Evolutionary conservation across 2,329 filamentous ascomycete species (phyloP).

Genomic region (Neoscytalidium dimidiatum): DNA sequence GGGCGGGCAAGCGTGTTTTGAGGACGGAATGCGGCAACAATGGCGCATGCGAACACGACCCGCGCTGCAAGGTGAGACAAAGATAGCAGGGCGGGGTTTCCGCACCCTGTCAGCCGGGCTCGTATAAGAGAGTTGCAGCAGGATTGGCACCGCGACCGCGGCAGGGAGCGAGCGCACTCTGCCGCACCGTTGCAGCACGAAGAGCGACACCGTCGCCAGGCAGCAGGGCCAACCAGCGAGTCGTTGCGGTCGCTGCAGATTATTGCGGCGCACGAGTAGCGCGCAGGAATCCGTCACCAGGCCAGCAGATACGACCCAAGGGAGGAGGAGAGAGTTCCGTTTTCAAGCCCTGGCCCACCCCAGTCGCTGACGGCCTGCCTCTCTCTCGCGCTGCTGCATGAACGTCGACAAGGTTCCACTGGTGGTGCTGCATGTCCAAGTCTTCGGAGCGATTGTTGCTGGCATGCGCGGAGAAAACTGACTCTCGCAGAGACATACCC

Average conservation of each 20-base stretch:
- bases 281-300: not conserved
- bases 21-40: not conserved
- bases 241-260: not conserved
- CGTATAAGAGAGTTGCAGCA: conserved; percentile 13
- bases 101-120: not conserved
- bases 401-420: not conserved
- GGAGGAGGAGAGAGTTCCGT: not conserved
- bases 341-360: not conserved
- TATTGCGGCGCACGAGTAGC: not conserved
- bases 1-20: not conserved
- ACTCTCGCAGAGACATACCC: not conserved
- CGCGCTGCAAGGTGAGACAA: not conserved
- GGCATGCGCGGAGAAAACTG: not conserved
- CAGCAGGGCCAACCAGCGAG: not conserved
- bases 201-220: not conserved
- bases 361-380: no score
- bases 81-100: conserved; percentile 5
- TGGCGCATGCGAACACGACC: conserved; percentile 4
- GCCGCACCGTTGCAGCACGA: not conserved
- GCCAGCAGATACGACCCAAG: not conserved
- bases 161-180: not conserved
- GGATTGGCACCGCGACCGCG: not conserved
- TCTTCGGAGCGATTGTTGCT: not conserved
- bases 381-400: not conserved
- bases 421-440: not conserved